Evolutionary conservation across 306 rosid species (phyloP), one percentile per base, ranked within the genome.

Genomic region (Begonia fuchsioides): DNA sequence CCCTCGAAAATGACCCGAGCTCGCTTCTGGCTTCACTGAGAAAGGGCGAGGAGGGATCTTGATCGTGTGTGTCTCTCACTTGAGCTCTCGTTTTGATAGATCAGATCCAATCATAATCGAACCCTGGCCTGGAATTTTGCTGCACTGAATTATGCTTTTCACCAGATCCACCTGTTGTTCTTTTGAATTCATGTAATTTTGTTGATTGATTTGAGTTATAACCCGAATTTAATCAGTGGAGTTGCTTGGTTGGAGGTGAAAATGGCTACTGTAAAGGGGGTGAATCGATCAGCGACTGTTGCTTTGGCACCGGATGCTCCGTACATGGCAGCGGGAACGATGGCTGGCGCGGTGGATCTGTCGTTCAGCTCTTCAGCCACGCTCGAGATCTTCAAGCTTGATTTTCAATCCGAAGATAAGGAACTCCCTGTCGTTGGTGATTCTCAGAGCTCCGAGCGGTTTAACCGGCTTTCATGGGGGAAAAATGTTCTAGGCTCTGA

Each of bases 271-370:
- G 70, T 92, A 64, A 92, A 92, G 65, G 79, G 86, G 64, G 94
- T 86, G 43, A 82, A 66, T 67, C 77, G 98, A 51, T 79, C 94
- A 78, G 96, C 98, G 63, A 77, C 83, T 15, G 86, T 82, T 71
- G 98, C 98, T 56, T 52, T 92, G 38, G 87, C 96, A 48, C 96
- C 98, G 59, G 98, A 85, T 43, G 93, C 81, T 49, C 98, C 96
- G 32, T 92, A 75, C 77, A 47, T 92, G 73, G 96, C 93, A 32
- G 81, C 96, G 13, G 98, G 98, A 9, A 92, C 98, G 44, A 92
- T 92, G 98, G 98, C 98, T 10, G 98, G 98, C 1, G 96, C 98
- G 9, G 98, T 92, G 71, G 98, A 92, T 75, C 78, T 85, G 61
- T 85, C 98, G 0, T 92, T 92, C 68, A 86, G 94, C 83, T 92